Evolutionary conservation across 2,329 filamentous ascomycete genomes (phyloP), one percentile per base, ranked within the genome.

Genomic region (Zopfia rhizophila): DNA sequence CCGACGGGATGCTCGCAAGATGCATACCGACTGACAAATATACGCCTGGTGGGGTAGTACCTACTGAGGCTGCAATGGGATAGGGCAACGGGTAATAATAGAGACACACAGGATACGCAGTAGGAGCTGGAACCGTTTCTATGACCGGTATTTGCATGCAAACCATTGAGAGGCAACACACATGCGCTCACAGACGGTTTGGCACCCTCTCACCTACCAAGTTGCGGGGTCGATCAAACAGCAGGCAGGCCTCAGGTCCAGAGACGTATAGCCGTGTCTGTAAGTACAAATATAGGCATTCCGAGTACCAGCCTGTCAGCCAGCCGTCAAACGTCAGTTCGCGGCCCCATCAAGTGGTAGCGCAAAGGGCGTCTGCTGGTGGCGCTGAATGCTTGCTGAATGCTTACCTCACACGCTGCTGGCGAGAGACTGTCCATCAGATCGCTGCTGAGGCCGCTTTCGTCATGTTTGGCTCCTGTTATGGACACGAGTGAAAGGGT

Each of bases 21-120:
- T 46, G 51, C 44, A 45, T 33, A 24, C 45, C 27, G 29, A 49
- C 32, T 63, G 60, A 59, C 63, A 63, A 63, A 66, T 61, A 47
- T 29, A 19, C 30, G 28, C 23, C 19, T 36, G 30, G 41, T 35
- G 32, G 25, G 43, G 38, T 29, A 30, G 36, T 40, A 43, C 46
- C 23, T 46, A 44, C 47, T 50, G 50, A 56, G 53, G 56, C 55
- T 48, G 40, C 45, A 35, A 44, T 29, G 24, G 13, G 13, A 41
- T 38, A 27, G 42, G 38, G 16, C 28, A 7, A 28, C 40, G 51
- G 55, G 13, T 51, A 44, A 53, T 51, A 32, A 35, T 35, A 42
- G 36, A 29, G 31, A 39, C 28, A 38, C 46, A 19, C n/a, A n/a
- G n/a, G 42, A 38, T 27, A 14, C 19, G 35, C 17, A 25, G 33